Percentiles rank a stretch among this genome's conserved stretches.
Evolutionary conservation across 352 stramenopile genomes (phyloP).

Genomic region (Poterioochromonas sp.): DNA sequence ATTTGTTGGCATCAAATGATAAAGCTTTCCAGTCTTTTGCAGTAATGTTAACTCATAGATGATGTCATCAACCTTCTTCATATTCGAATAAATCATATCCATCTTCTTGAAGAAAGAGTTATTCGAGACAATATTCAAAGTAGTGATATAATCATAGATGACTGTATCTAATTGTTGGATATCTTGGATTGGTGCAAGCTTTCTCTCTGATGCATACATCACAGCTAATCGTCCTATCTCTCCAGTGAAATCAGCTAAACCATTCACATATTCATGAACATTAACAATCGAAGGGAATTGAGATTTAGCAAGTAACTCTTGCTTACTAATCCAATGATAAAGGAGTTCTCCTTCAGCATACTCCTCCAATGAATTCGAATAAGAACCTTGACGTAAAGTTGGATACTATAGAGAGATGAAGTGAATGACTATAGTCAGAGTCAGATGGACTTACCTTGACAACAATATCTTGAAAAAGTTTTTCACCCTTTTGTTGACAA

Average conservation of each 20-base stretch:
- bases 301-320: background rate
- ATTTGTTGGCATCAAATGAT: no score
- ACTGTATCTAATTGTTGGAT: background rate
- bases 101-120: conserved; percentile 20
- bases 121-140: background rate
- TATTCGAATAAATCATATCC: conserved; percentile 7
- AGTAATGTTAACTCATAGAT: conserved; percentile 26
- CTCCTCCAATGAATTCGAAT: conserved; percentile 16
- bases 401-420: background rate
- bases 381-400: conserved; percentile 7
- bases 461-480: background rate
- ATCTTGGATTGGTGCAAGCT: background rate
- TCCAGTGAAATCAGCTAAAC: conserved; percentile 31
- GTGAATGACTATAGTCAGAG: background rate
- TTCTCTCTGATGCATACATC: background rate
- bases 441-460: no score
- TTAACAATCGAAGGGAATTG: background rate
- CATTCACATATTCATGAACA: conserved; percentile 14
- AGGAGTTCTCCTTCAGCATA: conserved; percentile 8
- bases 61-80: conserved; percentile 9
- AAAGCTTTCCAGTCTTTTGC: background rate
- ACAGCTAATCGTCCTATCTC: conserved; percentile 29
- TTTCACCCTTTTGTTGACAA: background rate
- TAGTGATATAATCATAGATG: background rate
- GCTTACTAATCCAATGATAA: background rate